These are phyloP conservation scores for Coniochaeta sp. DNA, from an alignment of 2,329 filamentous ascomycete species.

Conservation along the genomic window DNA sequence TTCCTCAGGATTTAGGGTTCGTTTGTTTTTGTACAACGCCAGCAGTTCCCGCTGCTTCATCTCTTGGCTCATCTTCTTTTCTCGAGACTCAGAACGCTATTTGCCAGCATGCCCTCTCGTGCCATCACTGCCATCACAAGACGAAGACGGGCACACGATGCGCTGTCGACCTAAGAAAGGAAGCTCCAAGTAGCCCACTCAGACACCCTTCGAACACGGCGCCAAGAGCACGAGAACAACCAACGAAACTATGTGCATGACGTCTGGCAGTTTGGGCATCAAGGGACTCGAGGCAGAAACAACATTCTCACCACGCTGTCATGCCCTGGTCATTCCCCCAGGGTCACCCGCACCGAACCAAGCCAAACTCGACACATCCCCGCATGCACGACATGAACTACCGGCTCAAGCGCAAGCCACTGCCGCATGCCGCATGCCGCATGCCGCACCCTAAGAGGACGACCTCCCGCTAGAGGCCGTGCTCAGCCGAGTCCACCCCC, in stretches of 20 bases:
- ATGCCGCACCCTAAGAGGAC: no score
- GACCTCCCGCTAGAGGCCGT: not conserved
- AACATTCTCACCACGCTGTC: not conserved
- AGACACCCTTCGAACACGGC: not conserved
- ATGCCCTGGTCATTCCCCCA: not conserved
- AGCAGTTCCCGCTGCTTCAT: no score
- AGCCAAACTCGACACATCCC: not conserved
- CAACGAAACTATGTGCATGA: not conserved
- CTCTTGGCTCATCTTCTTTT: no score
- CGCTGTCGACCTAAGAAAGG: not conserved
- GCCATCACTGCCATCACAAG: not conserved
- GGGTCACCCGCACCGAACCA: slow-evolving; percentile 1
- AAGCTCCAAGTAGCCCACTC: not conserved
- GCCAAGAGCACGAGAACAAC: not conserved
- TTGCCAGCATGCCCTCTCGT: not conserved
- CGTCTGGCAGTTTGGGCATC: not conserved
- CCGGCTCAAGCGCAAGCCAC: slow-evolving; percentile 3
- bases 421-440: not conserved
- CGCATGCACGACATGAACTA: slow-evolving; percentile 1
- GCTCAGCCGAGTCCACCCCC: no score
- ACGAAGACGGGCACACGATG: not conserved
- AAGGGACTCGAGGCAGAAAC: not conserved
- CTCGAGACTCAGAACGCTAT: no score
- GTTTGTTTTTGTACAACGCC: no score
- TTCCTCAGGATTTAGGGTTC: no score